Evolutionary conservation across 2,329 filamentous ascomycete genomes (phyloP).

Genomic region (Coniosporium tulheliwenetii): DNA sequence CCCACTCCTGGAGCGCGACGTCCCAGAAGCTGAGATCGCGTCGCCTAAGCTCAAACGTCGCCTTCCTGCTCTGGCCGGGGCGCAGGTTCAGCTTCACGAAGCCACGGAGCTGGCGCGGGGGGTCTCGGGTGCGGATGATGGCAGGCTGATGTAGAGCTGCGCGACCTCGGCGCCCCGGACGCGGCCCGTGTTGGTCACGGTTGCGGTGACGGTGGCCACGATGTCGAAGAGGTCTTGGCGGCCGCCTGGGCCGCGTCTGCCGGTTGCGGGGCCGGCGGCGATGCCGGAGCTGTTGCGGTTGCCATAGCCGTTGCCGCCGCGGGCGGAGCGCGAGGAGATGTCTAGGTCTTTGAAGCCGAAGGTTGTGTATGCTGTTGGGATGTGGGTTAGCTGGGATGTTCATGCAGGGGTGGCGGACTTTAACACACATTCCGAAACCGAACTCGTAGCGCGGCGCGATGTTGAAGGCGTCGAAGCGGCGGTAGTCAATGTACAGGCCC

Average conservation of each 20-base stretch:
- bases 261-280: constrained; percentile 39
- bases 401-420: not conserved
- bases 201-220: constrained; percentile 50
- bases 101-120: constrained; percentile 11
- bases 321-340: constrained; percentile 7
- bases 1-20: constrained; percentile 17
- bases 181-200: constrained; percentile 55
- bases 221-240: constrained; percentile 52
- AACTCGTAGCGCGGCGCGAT: constrained; percentile 60
- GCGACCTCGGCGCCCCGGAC: constrained; percentile 53
- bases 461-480: constrained; percentile 49
- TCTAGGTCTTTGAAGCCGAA: constrained; percentile 48
- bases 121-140: constrained; percentile 1
- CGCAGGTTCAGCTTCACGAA: constrained; percentile 10
- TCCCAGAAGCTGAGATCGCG: constrained; percentile 20
- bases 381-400: not conserved
- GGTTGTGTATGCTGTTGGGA: constrained; percentile 43
- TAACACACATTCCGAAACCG: constrained; percentile 54
- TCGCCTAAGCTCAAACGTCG: constrained; percentile 14
- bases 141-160: constrained; percentile 41
- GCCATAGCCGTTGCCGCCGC: not conserved
- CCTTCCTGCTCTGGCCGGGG: constrained; percentile 7
- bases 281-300: not conserved
- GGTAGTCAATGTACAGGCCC: constrained; percentile 65
- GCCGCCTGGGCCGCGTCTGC: constrained; percentile 47